Evolutionary conservation across 1,284 basidiomycete species (phyloP).

Genomic region (Irpex rosettiformis): DNA sequence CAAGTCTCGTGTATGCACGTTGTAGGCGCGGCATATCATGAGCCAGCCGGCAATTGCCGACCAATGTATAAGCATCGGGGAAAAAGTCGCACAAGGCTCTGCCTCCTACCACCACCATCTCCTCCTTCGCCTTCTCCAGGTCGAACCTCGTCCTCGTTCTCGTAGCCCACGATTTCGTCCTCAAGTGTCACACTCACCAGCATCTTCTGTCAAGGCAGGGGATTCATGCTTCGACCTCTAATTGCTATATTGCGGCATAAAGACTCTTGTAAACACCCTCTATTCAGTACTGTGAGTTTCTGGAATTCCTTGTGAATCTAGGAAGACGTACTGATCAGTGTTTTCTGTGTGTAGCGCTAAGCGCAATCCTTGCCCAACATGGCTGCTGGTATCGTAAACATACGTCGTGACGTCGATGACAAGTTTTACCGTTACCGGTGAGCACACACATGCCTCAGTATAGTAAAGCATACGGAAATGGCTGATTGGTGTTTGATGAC

Average conservation of each 20-base stretch:
- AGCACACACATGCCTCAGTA: slow-evolving; percentile 21
- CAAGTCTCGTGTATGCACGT: too few relatives aligned
- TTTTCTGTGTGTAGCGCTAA: slow-evolving; percentile 49
- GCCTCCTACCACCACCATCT: slow-evolving; percentile 25
- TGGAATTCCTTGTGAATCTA: not conserved
- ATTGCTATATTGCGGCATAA: slow-evolving; percentile 64
- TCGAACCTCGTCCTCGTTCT: slow-evolving; percentile 12
- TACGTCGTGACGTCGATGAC: slow-evolving; percentile 97
- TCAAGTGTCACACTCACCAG: slow-evolving; percentile 38
- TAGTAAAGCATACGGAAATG: slow-evolving; percentile 9
- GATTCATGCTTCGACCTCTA: slow-evolving; percentile 90
- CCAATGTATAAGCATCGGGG: slow-evolving; percentile 7
- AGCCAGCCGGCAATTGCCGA: slow-evolving; percentile 10
- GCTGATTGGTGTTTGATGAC: not conserved
- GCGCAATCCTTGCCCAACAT: slow-evolving; percentile 52
- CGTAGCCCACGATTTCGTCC: slow-evolving; percentile 62
- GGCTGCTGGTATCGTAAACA: slow-evolving; percentile 89
- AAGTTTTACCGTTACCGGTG: slow-evolving; percentile 88
- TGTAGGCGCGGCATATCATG: not conserved
- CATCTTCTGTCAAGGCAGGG: slow-evolving; percentile 74
- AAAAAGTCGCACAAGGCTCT: slow-evolving; percentile 5
- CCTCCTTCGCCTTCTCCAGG: slow-evolving; percentile 8
- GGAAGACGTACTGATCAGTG: too few relatives aligned
- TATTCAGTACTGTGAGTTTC: slow-evolving; percentile 38
- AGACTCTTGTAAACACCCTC: slow-evolving; percentile 45